Evolutionary conservation across 345 rosid genomes (phyloP).

Genomic region (Linum tenue): DNA sequence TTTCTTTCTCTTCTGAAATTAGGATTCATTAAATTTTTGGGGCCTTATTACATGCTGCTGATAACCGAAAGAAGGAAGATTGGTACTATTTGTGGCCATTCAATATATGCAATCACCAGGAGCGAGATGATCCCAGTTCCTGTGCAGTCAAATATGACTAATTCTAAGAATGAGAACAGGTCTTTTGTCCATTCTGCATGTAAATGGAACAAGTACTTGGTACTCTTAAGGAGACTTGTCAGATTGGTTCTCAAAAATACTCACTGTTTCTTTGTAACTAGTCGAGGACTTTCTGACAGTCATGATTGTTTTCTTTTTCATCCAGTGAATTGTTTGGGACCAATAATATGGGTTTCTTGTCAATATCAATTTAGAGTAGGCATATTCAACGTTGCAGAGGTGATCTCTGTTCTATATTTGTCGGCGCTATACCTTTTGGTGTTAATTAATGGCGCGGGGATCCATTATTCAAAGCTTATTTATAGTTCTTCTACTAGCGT

Average conservation of each 20-base stretch:
- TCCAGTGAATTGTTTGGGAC: conserved; percentile 25
- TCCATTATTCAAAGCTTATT: conserved; percentile 16
- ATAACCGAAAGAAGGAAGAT: conserved; percentile 83
- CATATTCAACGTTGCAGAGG: conserved; percentile 36
- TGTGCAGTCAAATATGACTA: conserved; percentile 68
- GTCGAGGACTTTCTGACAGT: conserved; percentile 21
- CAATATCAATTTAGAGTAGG: conserved; percentile 31
- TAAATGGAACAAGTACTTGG: conserved; percentile 66
- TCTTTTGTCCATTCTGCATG: conserved; percentile 84
- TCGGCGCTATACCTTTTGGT: conserved; percentile 17
- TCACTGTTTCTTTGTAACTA: conserved; percentile 38
- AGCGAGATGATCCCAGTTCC: conserved; percentile 68
- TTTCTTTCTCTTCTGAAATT: conserved; percentile 16
- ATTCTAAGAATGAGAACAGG: conserved; percentile 96
- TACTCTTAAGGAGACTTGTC: conserved; percentile 34
- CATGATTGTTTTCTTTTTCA: conserved; percentile 22
- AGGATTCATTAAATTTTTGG: conserved; percentile 91
- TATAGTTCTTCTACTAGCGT: conserved; percentile 16
- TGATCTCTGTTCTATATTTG: conserved; percentile 33
- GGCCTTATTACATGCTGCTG: conserved; percentile 87
- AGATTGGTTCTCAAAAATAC: conserved; percentile 19
- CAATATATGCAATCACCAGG: conserved; percentile 55
- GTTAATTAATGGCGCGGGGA: conserved; percentile 14
- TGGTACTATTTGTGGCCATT: conserved; percentile 75
- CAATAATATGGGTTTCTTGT: conserved; percentile 22